These are phyloP conservation scores for Cryoendolithus antarcticus DNA, from an alignment of 2,329 filamentous ascomycete genomes.

Conservation along the genomic window DNA sequence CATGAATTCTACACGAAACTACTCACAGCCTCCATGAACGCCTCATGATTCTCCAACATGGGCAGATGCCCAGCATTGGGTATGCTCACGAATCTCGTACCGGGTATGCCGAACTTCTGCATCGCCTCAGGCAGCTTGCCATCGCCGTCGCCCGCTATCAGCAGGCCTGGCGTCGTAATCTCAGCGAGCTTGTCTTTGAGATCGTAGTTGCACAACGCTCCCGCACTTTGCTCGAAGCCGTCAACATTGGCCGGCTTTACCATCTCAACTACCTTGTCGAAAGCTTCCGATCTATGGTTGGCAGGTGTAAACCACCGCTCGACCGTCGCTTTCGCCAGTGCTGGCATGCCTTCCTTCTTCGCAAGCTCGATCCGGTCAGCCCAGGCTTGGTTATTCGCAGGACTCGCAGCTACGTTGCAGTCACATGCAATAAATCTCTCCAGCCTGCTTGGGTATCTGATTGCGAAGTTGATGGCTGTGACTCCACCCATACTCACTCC, in stretches of 20 bases:
- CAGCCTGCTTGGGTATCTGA: constrained; percentile 50
- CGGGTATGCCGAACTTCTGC: constrained; percentile 47
- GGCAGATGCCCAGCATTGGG: constrained; percentile 66
- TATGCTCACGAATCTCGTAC: constrained; percentile 51
- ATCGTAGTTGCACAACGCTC: constrained; percentile 62
- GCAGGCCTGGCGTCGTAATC: constrained; percentile 47
- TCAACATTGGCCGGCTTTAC: constrained; percentile 56
- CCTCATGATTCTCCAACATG: constrained; percentile 63
- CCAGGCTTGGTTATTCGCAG: constrained; percentile 69
- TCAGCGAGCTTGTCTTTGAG: constrained; percentile 43
- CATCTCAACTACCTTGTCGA: constrained; percentile 52
- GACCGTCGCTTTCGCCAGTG: constrained; percentile 59
- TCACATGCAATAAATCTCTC: constrained; percentile 59
- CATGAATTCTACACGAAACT: constrained; percentile 36
- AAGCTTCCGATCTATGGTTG: constrained; percentile 47
- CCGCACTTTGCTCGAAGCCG: constrained; percentile 56
- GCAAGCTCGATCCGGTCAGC: constrained; percentile 60
- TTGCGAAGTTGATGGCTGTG: constrained; percentile 60
- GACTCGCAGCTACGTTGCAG: constrained; percentile 61
- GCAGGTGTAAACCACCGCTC: constrained; percentile 59
- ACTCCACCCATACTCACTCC: constrained; percentile 75
- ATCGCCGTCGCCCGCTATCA: constrained; percentile 63
- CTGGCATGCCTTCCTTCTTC: constrained; percentile 19
- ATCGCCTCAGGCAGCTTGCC: constrained; percentile 68
- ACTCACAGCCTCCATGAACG: constrained; percentile 53